Conservation (phyloP, 1,284 basidiomycete genomes). For the Veloporphyrellus conicus region DNA sequence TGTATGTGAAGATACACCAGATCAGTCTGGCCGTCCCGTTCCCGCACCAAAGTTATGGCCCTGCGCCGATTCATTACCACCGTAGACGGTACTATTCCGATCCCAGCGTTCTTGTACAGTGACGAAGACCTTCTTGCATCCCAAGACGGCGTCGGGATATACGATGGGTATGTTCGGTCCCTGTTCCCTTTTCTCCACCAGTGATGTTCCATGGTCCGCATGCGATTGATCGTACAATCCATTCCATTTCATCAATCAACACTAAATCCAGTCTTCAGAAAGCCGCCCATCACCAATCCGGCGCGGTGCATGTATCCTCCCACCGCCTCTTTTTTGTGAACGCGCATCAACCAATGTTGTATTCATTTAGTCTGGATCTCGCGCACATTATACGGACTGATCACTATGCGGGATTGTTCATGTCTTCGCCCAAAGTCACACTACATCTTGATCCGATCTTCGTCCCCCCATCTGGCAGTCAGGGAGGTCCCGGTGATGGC, state of each 20-base stretch:
- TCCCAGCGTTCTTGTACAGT: constrained; percentile 67
- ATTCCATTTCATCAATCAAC: constrained; percentile 30
- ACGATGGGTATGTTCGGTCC: constrained; percentile 69
- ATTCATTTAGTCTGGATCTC: constrained; percentile 65
- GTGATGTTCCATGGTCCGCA: constrained; percentile 15
- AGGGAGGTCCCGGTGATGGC: constrained; percentile 26
- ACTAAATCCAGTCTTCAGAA: constrained; percentile 62
- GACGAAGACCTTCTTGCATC: constrained; percentile 73
- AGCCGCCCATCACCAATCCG: constrained; percentile 65
- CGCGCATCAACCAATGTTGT: constrained; percentile 41
- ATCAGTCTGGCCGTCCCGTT: constrained; percentile 6
- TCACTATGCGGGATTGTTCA: constrained; percentile 89
- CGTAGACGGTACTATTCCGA: constrained; percentile 71
- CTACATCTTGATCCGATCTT: constrained; percentile 52
- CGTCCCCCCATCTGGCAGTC: constrained; percentile 20
- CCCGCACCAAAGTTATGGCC: constrained; percentile 37
- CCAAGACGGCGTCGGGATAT: constrained; percentile 81
- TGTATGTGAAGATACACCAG: constrained; percentile 2
- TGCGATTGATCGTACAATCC: constrained; percentile 13
- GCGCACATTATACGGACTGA: constrained; percentile 74
- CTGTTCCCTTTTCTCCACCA: constrained; percentile 6
- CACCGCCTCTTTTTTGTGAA: constrained; percentile 85
- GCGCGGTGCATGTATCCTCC: constrained; percentile 73
- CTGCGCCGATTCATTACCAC: constrained; percentile 50
- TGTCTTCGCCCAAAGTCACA: constrained; percentile 86